phyloP scores from a whole-genome alignment of 2,329 filamentous ascomycete species.

The Claviceps sp. region DNA sequence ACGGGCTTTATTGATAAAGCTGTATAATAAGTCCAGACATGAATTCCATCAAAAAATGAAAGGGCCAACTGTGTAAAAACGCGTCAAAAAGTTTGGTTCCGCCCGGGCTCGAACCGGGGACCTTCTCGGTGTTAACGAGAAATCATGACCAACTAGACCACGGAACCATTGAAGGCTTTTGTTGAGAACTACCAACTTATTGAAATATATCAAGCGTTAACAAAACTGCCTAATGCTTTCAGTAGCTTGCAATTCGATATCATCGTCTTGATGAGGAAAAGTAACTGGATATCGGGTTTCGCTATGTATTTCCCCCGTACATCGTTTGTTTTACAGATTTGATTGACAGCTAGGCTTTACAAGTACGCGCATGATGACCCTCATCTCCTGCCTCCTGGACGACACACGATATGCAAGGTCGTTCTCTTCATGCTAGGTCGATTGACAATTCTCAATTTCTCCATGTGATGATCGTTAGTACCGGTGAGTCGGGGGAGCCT shows the following conservation, averaged over 20 bases:
- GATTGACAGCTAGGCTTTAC: not conserved
- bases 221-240: no score
- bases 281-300: no score
- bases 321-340: not conserved
- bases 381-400: not conserved
- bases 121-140: slow-evolving; percentile 27
- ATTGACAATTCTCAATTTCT: not conserved
- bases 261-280: no score
- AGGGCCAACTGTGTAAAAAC: slow-evolving; percentile 7
- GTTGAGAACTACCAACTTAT: fast-evolving
- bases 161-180: slow-evolving; percentile 14
- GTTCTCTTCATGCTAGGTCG: not conserved
- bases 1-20: no score
- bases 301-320: not conserved
- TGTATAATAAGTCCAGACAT: not conserved
- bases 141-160: slow-evolving; percentile 28
- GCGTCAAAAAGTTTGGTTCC: slow-evolving; percentile 17
- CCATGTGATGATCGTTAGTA: slow-evolving; percentile 10
- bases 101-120: slow-evolving; percentile 27
- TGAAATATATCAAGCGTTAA: no score
- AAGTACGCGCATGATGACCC: not conserved
- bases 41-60: not conserved
- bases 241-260: no score
- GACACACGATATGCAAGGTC: not conserved
- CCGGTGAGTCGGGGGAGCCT: slow-evolving; percentile 17